Evolutionary conservation across 108 stramenopile genomes (phyloP).

Genomic region (Skeletonema grethae): DNA sequence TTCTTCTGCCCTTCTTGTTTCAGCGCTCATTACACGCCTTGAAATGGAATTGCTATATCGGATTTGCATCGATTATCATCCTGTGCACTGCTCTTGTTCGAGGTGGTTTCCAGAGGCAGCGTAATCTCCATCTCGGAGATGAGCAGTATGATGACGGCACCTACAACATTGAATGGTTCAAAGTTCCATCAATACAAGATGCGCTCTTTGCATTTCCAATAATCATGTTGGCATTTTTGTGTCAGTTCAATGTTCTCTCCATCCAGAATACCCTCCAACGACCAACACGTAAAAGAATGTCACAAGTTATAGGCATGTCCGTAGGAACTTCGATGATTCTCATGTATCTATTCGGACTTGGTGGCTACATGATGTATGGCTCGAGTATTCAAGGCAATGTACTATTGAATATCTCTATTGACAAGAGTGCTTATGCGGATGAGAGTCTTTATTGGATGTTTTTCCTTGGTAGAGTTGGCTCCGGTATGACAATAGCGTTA

Average conservation of each 20-base stretch:
- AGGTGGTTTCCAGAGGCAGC: not conserved
- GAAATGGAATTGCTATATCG: not conserved
- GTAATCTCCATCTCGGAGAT: not conserved
- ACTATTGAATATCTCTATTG: not conserved
- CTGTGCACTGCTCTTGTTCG: not conserved
- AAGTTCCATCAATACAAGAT: not conserved
- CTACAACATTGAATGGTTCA: not conserved
- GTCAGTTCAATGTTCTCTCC: not conserved
- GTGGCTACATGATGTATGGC: conserved; percentile 7
- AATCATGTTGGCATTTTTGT: not conserved
- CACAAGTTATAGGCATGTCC: not conserved
- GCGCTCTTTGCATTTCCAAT: not conserved
- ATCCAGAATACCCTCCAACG: not conserved
- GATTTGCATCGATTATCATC: not conserved
- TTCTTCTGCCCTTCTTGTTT: conserved; percentile 1
- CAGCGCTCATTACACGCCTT: not conserved
- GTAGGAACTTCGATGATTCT: not conserved
- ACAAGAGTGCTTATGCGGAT: not conserved
- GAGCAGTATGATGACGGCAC: not conserved
- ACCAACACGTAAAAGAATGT: not conserved
- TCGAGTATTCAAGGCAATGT: not conserved
- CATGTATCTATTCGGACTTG: not conserved
- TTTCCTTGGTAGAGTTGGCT: not conserved
- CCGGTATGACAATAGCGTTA: not conserved
- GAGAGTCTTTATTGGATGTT: not conserved